Evolutionary conservation across 495 filamentous ascomycete genomes (phyloP), one percentile per base, ranked within the genome.

Genomic region (Neurospora tetrasperma): DNA sequence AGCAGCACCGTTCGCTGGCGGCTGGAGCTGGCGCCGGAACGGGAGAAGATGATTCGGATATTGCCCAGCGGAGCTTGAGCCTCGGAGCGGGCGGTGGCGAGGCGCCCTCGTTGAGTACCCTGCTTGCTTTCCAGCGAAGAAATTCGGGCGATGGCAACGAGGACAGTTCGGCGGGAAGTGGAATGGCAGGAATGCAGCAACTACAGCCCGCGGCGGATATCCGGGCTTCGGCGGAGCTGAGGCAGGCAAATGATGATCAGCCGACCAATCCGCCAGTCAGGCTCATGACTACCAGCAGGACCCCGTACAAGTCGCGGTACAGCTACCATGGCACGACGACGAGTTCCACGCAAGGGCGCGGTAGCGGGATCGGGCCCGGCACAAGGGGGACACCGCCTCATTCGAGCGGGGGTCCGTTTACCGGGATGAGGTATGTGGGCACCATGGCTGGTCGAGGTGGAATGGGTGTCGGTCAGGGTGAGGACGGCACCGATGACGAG

Each of bases 1-100:
- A 93, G 74, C 89, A 89, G 74, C 85, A 89, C 71, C 87, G 88
- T 18, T 70, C 74, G 43, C 41, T 66, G 27, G 54, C 54, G 14
- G 54, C 54, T 66, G 54, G 54, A 62, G 54, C 78, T 76, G 5
- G 70, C 82, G 42, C 78, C 79, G 44, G 77, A 4, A 78, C 86
- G 3, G 87, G 85, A 5, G 88, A 88, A 41, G 92, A 94, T 41
- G 86, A 89, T 18, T 87, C 87, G 39, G 89, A 91, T 42, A 80
- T 90, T 9, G 79, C 81, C 54, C 88, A 92, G 80, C 90, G 92
- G 23, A 94, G 92, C 76, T 85, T 93, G 8, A 95, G 93, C 78
- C 82, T 95, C 4, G 92, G 91, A 2, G 87, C 87, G 2, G 91
- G 92, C 43, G 80, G 88, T 10, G 79, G 86, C 14, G 86, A 89